Conservation (phyloP, 768 basidiomycete genomes). For the Lentinula lateritia region DNA sequence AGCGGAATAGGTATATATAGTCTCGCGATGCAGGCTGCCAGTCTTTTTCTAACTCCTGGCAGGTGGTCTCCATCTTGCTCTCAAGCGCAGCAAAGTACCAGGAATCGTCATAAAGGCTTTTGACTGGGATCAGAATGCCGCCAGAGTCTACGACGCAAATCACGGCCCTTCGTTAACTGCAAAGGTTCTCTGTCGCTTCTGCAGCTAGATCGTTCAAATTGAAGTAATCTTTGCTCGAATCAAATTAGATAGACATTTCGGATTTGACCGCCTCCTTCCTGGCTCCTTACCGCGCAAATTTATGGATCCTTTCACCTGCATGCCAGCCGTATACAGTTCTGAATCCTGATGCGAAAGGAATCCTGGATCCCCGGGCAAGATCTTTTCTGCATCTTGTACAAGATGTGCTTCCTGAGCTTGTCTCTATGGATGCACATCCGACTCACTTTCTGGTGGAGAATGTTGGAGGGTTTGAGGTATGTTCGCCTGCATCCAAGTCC, state of each 20-base stretch:
- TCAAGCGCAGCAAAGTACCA: slow-evolving; percentile 42
- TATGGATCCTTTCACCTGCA: slow-evolving; percentile 79
- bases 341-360: slow-evolving; percentile 67
- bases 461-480: slow-evolving; percentile 79
- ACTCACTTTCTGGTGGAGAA: slow-evolving; percentile 67
- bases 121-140: slow-evolving; percentile 78
- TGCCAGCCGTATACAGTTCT: slow-evolving; percentile 84
- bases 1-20: slow-evolving; percentile 60
- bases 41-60: background rate
- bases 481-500: slow-evolving; percentile 9
- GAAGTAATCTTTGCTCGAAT: background rate
- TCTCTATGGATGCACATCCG: slow-evolving; percentile 39
- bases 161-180: slow-evolving; percentile 39
- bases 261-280: slow-evolving; percentile 46
- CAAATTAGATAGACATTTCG: slow-evolving; percentile 52
- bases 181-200: slow-evolving; percentile 33
- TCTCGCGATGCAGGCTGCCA: background rate
- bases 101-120: slow-evolving; percentile 60
- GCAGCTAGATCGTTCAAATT: background rate
- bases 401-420: slow-evolving; percentile 56
- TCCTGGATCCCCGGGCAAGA: slow-evolving; percentile 64
- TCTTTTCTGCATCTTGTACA: slow-evolving; percentile 72
- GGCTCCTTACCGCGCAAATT: slow-evolving; percentile 40
- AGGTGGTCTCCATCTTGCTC: slow-evolving; percentile 74
- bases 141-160: slow-evolving; percentile 64